Evolutionary conservation across 495 filamentous ascomycete genomes (phyloP), one percentile per base, ranked within the genome.

Genomic region (Aspergillus ostianus): DNA sequence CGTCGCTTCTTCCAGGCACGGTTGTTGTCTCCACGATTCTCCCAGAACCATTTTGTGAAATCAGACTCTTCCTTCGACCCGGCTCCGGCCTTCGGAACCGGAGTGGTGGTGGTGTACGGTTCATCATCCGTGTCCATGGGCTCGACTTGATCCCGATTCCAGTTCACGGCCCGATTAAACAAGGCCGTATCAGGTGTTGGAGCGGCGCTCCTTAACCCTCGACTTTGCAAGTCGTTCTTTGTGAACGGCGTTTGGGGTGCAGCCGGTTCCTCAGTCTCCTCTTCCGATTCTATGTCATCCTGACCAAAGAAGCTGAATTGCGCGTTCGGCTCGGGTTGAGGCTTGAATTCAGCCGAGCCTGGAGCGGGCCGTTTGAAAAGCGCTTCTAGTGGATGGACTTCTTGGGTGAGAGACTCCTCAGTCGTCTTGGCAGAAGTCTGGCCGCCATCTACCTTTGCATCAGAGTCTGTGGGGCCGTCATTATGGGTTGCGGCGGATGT

Each of bases 141-240:
- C 4, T 74, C 74, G 7, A 55, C 61, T 64, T 71, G 18, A 36
- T 58, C 41, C 66, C 41, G 13, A 7, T 67, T 68, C 74, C 67
- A 72, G 17, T 73, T 69, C 50, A 69, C 65, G 29, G 67, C 71
- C 19, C 67, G 71, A 53, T 45, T 82, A 19, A 87, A 85, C 56
- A 89, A 83, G n/a, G 90, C 90, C 0, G 94, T 98, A 66, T 98
- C 94, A 0, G 94, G 94, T 0, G 94, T 98, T 2, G 94, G 94
- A 0, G 94, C 94, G 12, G 93, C 93, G 64, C 91, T 95, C 47
- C 92, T 80, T 17, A 89, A 62, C 18, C 85, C 85, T 44, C 92
- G 83, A 56, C 79, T 80, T 64, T 91, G 87, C 12, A 93, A 79
- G 59, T 97, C 92, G 57, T 84, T 82, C 57, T 87, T 86, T 2